Evolutionary conservation across 331 rosid genomes (phyloP).

Genomic region (Quercus lobata): DNA sequence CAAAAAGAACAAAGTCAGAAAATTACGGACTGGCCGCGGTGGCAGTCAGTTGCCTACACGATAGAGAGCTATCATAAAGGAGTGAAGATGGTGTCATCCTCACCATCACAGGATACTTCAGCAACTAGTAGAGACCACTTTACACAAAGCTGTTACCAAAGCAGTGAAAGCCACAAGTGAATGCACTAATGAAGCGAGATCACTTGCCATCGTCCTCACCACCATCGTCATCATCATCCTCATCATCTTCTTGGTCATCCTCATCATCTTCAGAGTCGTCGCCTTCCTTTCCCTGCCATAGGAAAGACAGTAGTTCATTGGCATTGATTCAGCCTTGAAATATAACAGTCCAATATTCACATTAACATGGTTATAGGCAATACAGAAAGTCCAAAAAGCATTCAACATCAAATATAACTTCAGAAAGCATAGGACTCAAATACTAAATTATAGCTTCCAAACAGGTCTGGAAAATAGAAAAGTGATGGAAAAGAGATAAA

Average conservation of each 20-base stretch:
- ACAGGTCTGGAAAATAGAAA: neutral
- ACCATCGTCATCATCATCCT: constrained; percentile 46
- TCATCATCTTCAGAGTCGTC: constrained; percentile 64
- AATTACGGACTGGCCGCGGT: constrained; percentile 18
- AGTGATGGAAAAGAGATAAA: neutral
- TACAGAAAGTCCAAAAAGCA: neutral
- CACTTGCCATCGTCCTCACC: constrained; percentile 55
- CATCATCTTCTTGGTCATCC: constrained; percentile 43
- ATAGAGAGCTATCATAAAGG: constrained; percentile 10
- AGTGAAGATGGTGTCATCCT: constrained; percentile 16
- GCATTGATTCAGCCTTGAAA: neutral
- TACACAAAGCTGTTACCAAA: constrained; percentile 42
- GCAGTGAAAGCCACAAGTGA: constrained; percentile 19
- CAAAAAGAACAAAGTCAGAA: constrained; percentile 6
- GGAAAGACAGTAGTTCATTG: neutral
- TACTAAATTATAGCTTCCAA: neutral
- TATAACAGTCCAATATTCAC: neutral
- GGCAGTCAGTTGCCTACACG: constrained; percentile 20
- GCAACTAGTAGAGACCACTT: constrained; percentile 39
- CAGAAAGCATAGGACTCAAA: neutral
- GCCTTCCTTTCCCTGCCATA: constrained; percentile 58
- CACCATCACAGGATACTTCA: constrained; percentile 9
- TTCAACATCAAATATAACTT: neutral
- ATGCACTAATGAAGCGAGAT: constrained; percentile 8
- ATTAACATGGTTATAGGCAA: neutral